phyloP scores from a whole-genome alignment of 164 flowering plant genomes.

The Cinnamomum chago region DNA sequence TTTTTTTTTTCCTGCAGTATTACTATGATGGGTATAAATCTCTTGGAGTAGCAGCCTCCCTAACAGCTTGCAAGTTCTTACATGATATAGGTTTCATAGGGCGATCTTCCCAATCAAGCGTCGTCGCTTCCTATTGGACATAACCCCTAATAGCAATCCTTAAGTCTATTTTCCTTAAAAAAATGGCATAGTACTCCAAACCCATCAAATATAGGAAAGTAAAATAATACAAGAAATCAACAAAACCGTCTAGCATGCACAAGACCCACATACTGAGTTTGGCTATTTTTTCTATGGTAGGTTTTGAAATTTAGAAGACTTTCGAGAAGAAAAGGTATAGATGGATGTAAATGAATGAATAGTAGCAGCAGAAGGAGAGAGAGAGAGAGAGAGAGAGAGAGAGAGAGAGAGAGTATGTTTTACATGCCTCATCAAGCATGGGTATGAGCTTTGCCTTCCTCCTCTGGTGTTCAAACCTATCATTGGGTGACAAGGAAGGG shows the following conservation, averaged over 20 bases:
- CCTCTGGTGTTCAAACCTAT: slow-evolving; percentile 83
- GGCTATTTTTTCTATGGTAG: not conserved
- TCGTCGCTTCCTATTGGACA: slow-evolving; percentile 10
- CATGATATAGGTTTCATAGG: slow-evolving; percentile 3
- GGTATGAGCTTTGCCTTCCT: slow-evolving; percentile 84
- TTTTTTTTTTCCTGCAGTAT: not conserved
- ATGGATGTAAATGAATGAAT: not conserved
- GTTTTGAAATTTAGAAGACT: not conserved
- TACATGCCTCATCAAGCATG: slow-evolving; percentile 96
- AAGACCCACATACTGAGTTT: not conserved
- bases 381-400: not conserved
- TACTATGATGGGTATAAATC: slow-evolving; percentile 14
- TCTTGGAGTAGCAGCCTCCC: slow-evolving; percentile 13
- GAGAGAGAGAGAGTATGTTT: slow-evolving; percentile 3
- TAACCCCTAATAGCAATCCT: slow-evolving; percentile 3
- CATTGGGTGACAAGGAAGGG: slow-evolving; percentile 66
- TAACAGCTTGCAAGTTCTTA: slow-evolving; percentile 7
- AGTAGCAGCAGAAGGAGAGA: not conserved
- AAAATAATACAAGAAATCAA: not conserved
- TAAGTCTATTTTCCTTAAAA: not conserved
- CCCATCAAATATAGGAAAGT: slow-evolving; percentile 1
- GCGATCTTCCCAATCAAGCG: slow-evolving; percentile 15
- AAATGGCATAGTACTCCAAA: slow-evolving; percentile 8
- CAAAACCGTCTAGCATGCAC: not conserved
- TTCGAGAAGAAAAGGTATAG: slow-evolving; percentile 5